Evolutionary conservation across 352 stramenopile species (phyloP), one percentile per base, ranked within the genome.

Genomic region (Globisporangium okanoganense): DNA sequence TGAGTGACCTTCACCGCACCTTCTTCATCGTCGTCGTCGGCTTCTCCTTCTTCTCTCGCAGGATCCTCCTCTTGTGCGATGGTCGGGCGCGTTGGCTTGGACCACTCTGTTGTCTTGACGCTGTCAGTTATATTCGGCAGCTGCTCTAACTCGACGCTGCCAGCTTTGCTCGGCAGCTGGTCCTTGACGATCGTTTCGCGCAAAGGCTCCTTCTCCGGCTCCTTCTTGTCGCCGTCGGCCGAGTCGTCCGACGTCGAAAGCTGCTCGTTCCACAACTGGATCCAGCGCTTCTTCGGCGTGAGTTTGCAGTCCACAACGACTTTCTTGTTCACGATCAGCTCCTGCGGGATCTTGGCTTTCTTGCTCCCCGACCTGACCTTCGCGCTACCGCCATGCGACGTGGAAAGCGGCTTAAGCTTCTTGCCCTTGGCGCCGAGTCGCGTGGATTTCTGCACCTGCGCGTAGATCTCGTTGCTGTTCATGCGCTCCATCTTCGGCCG

Each of bases 201-300:
- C n/a, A 41, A 9, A n/a, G 58, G 58, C 49, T 64, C 58, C 25
- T 64, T 33, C 58, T 64, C 58, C 6, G 49, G 58, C 51, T 64
- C 58, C 22, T 43, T 49, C 22, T 45, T 59, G 20, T 25, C 40
- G 4, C 33, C 35, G 35, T 40, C 41, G 9, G 27, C 10, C 3
- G 38, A 40, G 16, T 61, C 49, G 18, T 62, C 58, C 18, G 50
- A 63, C 18, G 43, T 65, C 43, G 72, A 71, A 53, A 75, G 41
- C 63, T 92, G 72, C 16, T 75, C 72, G 36, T 69, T 89, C 83
- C 83, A 92, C 5, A 75, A 60, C 67, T 84, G 78, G 49, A 92
- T 90, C 83, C 83, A 92, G 56, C 76, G 75, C 71, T 88, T 84
- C 71, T 92, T 90, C 54, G 81, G 83, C 56, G 83, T 89, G 16